Conservation (phyloP, 225 moss, liverwort and hornwort species). For the Sphagnum contortum region DNA sequence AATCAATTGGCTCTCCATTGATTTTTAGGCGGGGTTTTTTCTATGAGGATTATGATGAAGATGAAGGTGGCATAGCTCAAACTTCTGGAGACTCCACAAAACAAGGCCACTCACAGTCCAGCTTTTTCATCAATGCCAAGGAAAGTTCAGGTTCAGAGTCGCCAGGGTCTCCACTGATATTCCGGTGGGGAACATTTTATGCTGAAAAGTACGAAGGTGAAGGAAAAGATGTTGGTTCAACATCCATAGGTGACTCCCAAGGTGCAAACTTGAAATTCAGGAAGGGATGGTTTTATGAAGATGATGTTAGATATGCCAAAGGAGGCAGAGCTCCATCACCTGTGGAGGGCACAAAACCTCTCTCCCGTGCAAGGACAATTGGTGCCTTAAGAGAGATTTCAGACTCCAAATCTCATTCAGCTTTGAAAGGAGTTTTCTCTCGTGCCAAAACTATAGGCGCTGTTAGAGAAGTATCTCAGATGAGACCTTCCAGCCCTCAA, state of each 20-base stretch:
- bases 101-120: slow-evolving; percentile 8
- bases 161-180: neutral
- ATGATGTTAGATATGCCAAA: too few species aligned
- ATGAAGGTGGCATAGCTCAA: slow-evolving; percentile 4
- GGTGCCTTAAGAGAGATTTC: slow-evolving; percentile 16
- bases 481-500: slow-evolving; percentile 18
- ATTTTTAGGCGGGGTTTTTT: slow-evolving; percentile 4
- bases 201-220: too few species aligned
- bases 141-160: neutral
- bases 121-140: neutral
- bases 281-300: too few species aligned
- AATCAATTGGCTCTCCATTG: neutral
- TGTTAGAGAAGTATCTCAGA: slow-evolving; percentile 19
- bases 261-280: too few species aligned
- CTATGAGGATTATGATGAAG: slow-evolving; percentile 12
- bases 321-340: too few species aligned
- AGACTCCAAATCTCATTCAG: neutral
- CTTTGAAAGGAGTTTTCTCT: too few species aligned
- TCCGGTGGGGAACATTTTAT: too few species aligned
- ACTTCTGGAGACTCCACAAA: slow-evolving; percentile 19
- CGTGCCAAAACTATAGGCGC: too few species aligned
- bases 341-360: too few species aligned
- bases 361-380: too few species aligned
- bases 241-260: too few species aligned
- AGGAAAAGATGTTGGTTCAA: too few species aligned